phyloP scores from a whole-genome alignment of 305 asterid species.

The Nicotiana rustica region DNA sequence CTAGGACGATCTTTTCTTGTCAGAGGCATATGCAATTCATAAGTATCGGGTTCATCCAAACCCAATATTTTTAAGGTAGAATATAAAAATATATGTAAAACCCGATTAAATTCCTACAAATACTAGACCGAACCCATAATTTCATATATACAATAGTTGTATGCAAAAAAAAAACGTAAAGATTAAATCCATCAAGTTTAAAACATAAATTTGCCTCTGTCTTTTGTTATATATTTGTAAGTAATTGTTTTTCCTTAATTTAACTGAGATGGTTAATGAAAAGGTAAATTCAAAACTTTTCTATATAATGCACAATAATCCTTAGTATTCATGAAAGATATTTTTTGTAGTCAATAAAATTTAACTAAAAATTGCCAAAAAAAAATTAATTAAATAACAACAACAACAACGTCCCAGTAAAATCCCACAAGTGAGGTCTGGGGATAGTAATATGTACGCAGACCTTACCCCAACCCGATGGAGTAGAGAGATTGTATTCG shows the following conservation, averaged over 20 bases:
- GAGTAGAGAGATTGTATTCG: too few relatives aligned
- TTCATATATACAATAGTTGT: background rate
- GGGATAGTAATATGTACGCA: too few relatives aligned
- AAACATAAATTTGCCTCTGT: background rate
- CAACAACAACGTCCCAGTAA: too few relatives aligned
- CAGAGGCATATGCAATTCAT: background rate
- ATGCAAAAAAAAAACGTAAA: background rate
- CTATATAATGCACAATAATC: too few relatives aligned
- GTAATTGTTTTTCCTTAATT: background rate
- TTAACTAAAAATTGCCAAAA: too few relatives aligned
- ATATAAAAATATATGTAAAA: background rate
- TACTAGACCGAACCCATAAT: background rate
- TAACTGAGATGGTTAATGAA: too few relatives aligned
- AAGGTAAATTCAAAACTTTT: too few relatives aligned
- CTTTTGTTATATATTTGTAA: background rate
- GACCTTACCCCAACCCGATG: too few relatives aligned
- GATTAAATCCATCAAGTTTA: background rate
- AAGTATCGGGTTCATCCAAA: background rate
- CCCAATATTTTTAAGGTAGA: background rate
- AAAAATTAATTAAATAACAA: too few relatives aligned
- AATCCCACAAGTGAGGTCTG: too few relatives aligned
- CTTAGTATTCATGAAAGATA: too few relatives aligned
- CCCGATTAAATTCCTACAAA: background rate
- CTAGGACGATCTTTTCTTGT: background rate
- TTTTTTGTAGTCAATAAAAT: too few relatives aligned